phyloP scores from a whole-genome alignment of 2,329 filamentous ascomycete genomes.

The Talaromyces sp. region DNA sequence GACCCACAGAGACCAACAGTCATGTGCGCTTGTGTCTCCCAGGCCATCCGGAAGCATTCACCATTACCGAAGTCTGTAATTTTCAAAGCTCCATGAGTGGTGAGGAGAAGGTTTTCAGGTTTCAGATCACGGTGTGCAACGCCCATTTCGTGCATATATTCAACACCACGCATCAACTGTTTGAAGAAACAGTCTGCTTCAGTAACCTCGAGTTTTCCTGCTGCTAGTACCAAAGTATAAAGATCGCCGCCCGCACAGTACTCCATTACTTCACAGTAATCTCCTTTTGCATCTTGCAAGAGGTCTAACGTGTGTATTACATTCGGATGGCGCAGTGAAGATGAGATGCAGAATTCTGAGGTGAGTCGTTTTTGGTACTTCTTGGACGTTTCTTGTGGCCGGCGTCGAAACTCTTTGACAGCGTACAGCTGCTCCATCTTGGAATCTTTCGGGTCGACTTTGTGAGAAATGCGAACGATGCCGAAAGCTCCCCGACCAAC shows the following conservation, averaged over 20 bases:
- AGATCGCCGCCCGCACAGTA: slow-evolving; percentile 95
- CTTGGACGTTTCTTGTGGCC: slow-evolving; percentile 90
- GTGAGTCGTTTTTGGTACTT: slow-evolving; percentile 97
- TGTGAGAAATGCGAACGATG: slow-evolving; percentile 96
- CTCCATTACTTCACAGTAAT: slow-evolving; percentile 99
- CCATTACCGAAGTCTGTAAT: slow-evolving; percentile 99
- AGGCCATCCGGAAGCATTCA: slow-evolving; percentile 99
- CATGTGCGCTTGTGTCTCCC: slow-evolving; percentile 98
- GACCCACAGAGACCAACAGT: slow-evolving; percentile 94
- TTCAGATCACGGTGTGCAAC: slow-evolving; percentile 96
- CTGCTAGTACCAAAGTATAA: slow-evolving; percentile 87
- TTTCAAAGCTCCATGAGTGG: slow-evolving; percentile 86
- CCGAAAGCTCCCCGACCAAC: slow-evolving; percentile 95
- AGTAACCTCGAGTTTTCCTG: slow-evolving; percentile 79
- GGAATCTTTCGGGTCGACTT: slow-evolving; percentile 75
- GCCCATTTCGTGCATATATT: slow-evolving; percentile 99
- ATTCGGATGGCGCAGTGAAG: slow-evolving; percentile 91
- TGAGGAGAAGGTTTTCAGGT: slow-evolving; percentile 91
- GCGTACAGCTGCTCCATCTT: slow-evolving; percentile 86
- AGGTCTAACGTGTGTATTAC: slow-evolving; percentile 97
- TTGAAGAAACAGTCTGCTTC: slow-evolving; percentile 99
- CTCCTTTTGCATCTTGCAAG: slow-evolving; percentile 91
- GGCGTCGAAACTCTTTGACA: slow-evolving; percentile 94
- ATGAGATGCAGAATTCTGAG: slow-evolving; percentile 97
- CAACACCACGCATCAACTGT: slow-evolving; percentile 97